These are phyloP conservation scores for Geosmithia morbida DNA, from an alignment of 2,329 filamentous ascomycete genomes.

Conservation along the genomic window DNA sequence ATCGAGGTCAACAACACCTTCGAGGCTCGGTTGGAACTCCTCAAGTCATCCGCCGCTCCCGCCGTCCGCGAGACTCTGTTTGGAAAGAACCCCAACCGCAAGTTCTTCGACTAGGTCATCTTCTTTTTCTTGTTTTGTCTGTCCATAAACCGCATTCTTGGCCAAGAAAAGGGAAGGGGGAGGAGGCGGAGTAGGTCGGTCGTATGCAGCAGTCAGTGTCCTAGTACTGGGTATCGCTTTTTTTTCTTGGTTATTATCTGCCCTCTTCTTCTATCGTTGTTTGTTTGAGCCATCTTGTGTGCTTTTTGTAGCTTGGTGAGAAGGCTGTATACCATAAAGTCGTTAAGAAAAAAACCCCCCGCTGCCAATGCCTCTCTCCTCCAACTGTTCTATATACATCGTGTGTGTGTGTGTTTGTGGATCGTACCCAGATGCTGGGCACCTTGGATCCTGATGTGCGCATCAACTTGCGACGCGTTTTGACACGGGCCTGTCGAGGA, in stretches of 20 bases:
- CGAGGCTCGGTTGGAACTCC: slow-evolving; percentile 73
- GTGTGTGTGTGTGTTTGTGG: not conserved
- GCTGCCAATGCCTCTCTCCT: no score
- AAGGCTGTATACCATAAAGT: slow-evolving; percentile 8
- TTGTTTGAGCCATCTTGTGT: slow-evolving; percentile 6
- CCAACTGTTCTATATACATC: no score
- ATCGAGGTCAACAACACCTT: slow-evolving; percentile 99
- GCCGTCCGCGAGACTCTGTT: slow-evolving; percentile 77
- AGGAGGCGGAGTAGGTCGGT: slow-evolving; percentile 6
- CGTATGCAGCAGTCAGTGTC: slow-evolving; percentile 1
- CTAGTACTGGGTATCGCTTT: slow-evolving; percentile 9
- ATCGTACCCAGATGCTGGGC: not conserved
- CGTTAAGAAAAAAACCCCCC: no score
- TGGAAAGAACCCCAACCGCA: slow-evolving; percentile 88
- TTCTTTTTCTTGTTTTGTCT: not conserved
- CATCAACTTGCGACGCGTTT: no score
- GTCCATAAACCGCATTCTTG: slow-evolving; percentile 4
- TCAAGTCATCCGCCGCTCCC: slow-evolving; percentile 75
- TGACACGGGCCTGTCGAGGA: slow-evolving; percentile 16
- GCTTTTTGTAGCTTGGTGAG: slow-evolving; percentile 16
- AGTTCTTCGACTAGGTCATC: slow-evolving; percentile 67
- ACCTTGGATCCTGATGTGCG: not conserved
- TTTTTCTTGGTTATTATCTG: not conserved
- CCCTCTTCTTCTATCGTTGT: not conserved
- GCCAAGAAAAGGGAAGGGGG: slow-evolving; percentile 3